Evolutionary conservation across 352 stramenopile genomes (phyloP).

Genomic region (Phytophthora constricta): DNA sequence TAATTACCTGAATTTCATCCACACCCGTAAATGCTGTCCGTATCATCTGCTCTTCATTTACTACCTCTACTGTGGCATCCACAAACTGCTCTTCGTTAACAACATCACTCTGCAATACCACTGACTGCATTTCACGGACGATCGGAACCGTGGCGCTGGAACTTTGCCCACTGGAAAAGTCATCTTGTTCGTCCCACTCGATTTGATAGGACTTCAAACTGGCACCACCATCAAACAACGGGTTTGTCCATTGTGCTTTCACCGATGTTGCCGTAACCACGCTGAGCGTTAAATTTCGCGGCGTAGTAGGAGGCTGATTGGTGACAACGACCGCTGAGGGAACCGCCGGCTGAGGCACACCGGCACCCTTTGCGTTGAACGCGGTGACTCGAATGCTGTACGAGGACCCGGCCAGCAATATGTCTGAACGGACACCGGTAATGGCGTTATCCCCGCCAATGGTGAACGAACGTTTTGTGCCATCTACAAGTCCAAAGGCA

Average conservation of each 20-base stretch:
- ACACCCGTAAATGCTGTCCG: slow-evolving; percentile 85
- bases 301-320: slow-evolving; percentile 70
- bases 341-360: slow-evolving; percentile 40
- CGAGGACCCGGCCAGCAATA: slow-evolving; percentile 79
- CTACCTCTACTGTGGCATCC: slow-evolving; percentile 92
- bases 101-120: slow-evolving; percentile 82
- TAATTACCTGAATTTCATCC: slow-evolving; percentile 91
- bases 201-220: slow-evolving; percentile 79
- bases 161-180: slow-evolving; percentile 78
- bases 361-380: slow-evolving; percentile 83
- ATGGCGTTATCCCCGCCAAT: slow-evolving; percentile 94
- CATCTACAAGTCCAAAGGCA: slow-evolving; percentile 65
- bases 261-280: slow-evolving; percentile 78
- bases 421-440: slow-evolving; percentile 89
- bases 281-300: slow-evolving; percentile 59
- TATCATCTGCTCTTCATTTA: slow-evolving; percentile 96
- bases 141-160: slow-evolving; percentile 79
- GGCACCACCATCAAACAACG: slow-evolving; percentile 91
- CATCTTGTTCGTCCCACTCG: slow-evolving; percentile 84
- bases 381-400: slow-evolving; percentile 83
- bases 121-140: slow-evolving; percentile 91
- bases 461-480: slow-evolving; percentile 61
- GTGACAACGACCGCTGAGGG: slow-evolving; percentile 58
- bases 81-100: slow-evolving; percentile 95
- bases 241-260: slow-evolving; percentile 86